Evolutionary conservation across 2,329 filamentous ascomycete species (phyloP).

Genomic region (Sphaerulina populicola): DNA sequence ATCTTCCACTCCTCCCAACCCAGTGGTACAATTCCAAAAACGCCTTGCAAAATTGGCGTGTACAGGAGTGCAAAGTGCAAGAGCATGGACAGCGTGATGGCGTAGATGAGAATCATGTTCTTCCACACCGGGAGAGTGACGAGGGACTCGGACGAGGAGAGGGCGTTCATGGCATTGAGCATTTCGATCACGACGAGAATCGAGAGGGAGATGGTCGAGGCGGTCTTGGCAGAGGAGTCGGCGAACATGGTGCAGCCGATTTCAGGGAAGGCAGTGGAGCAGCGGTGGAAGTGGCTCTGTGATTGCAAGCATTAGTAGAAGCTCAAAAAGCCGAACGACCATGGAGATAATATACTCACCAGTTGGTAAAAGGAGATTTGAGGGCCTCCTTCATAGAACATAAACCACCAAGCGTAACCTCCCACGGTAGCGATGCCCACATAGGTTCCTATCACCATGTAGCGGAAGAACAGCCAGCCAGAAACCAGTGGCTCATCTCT

Average conservation of each 20-base stretch:
- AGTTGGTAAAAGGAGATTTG: conserved; percentile 88
- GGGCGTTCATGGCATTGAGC: conserved; percentile 97
- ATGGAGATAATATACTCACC: conserved; percentile 35
- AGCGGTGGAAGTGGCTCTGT: conserved; percentile 81
- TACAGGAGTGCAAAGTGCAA: conserved; percentile 93
- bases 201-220: conserved; percentile 85
- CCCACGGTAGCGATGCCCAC: conserved; percentile 91
- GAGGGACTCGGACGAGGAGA: conserved; percentile 90
- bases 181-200: conserved; percentile 96
- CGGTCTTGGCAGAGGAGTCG: conserved; percentile 76
- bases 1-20: conserved; percentile 86
- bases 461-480: conserved; percentile 95
- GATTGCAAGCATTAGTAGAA: conserved; percentile 9
- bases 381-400: conserved; percentile 84
- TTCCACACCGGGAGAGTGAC: conserved; percentile 92
- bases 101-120: conserved; percentile 97
- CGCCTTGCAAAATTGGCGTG: conserved; percentile 72
- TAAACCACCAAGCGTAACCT: conserved; percentile 99
- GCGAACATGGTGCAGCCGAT: conserved; percentile 90
- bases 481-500: conserved; percentile 86
- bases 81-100: conserved; percentile 84
- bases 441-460: conserved; percentile 91
- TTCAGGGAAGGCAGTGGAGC: conserved; percentile 73
- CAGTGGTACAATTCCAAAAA: conserved; percentile 87
- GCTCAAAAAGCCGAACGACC: background rate